phyloP scores from a whole-genome alignment of 1,284 basidiomycete genomes.

The Ceratobasidium sp. region DNA sequence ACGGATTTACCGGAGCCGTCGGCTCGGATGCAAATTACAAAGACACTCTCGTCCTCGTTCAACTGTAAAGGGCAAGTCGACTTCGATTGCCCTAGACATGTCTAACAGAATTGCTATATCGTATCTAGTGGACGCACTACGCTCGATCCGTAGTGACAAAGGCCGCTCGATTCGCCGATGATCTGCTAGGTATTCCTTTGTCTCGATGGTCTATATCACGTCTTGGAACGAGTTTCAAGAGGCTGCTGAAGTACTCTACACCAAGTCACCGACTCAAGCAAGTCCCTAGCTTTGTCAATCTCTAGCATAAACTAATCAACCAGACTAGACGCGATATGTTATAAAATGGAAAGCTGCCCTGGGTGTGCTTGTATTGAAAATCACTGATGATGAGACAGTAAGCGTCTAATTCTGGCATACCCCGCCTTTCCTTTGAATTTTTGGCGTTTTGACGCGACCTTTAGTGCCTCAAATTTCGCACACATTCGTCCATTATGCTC shows the following conservation, averaged over 20 bases:
- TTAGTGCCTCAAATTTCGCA: conserved; percentile 94
- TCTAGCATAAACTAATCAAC: conserved; percentile 5
- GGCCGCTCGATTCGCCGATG: conserved; percentile 10
- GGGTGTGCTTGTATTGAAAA: conserved; percentile 86
- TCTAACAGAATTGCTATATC: conserved; percentile 2
- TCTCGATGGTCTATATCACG: conserved; percentile 71
- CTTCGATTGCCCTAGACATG: neutral
- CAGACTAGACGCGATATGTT: conserved; percentile 77
- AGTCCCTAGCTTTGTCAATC: conserved; percentile 45
- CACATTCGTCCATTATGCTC: conserved; percentile 88
- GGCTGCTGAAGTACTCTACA: conserved; percentile 82
- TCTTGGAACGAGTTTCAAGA: conserved; percentile 86
- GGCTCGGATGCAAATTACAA: conserved; percentile 25
- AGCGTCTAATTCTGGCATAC: conserved; percentile 49
- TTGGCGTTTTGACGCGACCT: neutral
- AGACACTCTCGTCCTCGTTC: conserved; percentile 4
- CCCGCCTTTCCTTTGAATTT: neutral
- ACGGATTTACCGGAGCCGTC: neutral
- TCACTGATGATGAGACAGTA: conserved; percentile 87
- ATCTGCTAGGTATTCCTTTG: conserved; percentile 20
- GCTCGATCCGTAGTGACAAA: conserved; percentile 2
- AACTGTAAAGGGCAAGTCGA: conserved; percentile 10
- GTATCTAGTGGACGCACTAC: neutral
- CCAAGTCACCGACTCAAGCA: conserved; percentile 76
- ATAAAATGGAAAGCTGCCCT: conserved; percentile 86